Percentiles rank a stretch among this genome's conserved stretches.
phyloP scores from a whole-genome alignment of 1,284 basidiomycete species.

The Stereum hirsutum region DNA sequence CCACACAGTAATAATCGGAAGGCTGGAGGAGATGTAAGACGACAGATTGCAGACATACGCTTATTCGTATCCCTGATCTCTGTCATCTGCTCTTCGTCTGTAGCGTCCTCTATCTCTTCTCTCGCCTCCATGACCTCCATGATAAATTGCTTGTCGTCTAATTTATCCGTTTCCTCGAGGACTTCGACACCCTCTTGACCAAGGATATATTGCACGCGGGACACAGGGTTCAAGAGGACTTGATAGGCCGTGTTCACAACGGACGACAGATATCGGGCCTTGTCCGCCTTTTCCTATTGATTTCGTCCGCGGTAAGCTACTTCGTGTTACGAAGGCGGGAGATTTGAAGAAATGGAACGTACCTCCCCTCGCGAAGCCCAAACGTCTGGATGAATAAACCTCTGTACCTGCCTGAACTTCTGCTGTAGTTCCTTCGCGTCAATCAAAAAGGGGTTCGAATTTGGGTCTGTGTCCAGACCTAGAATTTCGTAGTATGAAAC shows the following conservation, averaged over 20 bases:
- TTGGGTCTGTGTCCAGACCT: conserved; percentile 40
- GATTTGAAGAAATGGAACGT: conserved; percentile 20
- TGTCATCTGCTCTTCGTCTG: conserved; percentile 39
- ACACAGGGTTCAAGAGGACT: conserved; percentile 53
- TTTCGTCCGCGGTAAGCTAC: conserved; percentile 6
- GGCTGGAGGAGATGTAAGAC: conserved; percentile 2
- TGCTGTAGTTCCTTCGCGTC: conserved; percentile 45
- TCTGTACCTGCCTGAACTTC: conserved; percentile 59
- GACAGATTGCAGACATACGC: conserved; percentile 32
- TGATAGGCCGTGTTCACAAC: conserved; percentile 72
- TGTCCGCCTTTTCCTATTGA: conserved; percentile 43
- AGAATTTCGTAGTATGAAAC: conserved; percentile 56
- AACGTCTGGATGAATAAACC: conserved; percentile 73
- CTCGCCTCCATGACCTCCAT: conserved; percentile 76
- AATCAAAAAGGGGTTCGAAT: conserved; percentile 59
- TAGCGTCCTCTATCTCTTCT: conserved; percentile 70
- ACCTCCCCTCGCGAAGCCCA: conserved; percentile 61
- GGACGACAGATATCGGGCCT: conserved; percentile 60
- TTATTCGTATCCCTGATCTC: conserved; percentile 47
- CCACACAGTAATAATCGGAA: background rate
- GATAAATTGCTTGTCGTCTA: conserved; percentile 69
- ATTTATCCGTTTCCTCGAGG: conserved; percentile 68
- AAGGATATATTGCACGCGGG: conserved; percentile 67
- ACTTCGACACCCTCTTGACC: conserved; percentile 49
- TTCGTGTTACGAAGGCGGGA: background rate